A percentile compares a stretch with the other conserved stretches of the same genome.
These are phyloP conservation scores for Raffaelea albimanens DNA, from an alignment of 2,329 filamentous ascomycete genomes.

Conservation along the genomic window DNA sequence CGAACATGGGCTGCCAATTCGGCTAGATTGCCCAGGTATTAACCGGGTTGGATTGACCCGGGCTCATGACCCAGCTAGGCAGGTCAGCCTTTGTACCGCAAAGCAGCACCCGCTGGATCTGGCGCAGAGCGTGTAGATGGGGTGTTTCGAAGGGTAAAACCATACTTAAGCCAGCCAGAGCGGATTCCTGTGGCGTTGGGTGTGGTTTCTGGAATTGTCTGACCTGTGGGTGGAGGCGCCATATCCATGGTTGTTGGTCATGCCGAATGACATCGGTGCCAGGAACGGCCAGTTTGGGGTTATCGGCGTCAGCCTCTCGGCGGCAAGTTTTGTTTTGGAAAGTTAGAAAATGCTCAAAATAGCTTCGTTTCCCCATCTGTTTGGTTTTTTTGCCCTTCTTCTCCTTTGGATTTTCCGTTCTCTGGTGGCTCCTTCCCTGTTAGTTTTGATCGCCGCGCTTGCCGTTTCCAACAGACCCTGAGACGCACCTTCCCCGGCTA, in stretches of 20 bases:
- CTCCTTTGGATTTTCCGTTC: neutral
- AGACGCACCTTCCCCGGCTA: constrained; percentile 4
- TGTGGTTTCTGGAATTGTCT: too few species aligned
- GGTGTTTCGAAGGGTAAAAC: too few species aligned
- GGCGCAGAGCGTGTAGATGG: neutral
- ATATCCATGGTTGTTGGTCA: too few species aligned
- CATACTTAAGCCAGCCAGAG: too few species aligned
- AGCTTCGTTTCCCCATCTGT: neutral
- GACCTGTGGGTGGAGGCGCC: too few species aligned
- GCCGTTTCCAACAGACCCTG: constrained; percentile 3
- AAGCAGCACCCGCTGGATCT: neutral
- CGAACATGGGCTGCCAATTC: constrained; percentile 1
- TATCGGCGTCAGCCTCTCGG: too few species aligned
- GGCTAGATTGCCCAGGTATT: constrained; percentile 7
- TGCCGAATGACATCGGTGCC: too few species aligned
- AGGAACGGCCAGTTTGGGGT: too few species aligned
- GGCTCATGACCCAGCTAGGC: constrained; percentile 8
- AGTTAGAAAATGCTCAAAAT: too few species aligned
- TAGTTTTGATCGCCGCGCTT: constrained; percentile 1
- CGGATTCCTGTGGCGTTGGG: too few species aligned
- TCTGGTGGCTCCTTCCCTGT: neutral
- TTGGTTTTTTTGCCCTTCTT: neutral
- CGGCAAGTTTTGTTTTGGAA: too few species aligned
- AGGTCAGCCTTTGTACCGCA: constrained; percentile 4
- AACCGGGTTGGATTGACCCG: constrained; percentile 10